Evolutionary conservation across 129 eudicot genomes (phyloP), one percentile per base, ranked within the genome.

Genomic region (Flaveria bidentis): DNA sequence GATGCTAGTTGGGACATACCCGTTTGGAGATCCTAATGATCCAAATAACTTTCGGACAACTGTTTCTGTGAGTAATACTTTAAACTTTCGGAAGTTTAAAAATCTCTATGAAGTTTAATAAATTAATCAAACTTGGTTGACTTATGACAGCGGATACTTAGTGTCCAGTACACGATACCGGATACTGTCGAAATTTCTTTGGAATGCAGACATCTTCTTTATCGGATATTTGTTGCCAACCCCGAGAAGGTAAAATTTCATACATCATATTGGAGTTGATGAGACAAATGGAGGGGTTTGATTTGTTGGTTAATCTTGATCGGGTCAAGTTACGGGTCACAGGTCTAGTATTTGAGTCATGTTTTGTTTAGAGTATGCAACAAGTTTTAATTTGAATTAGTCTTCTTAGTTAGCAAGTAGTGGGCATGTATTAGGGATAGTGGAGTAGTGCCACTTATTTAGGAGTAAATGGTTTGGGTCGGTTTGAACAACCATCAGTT

Each of bases 1-100:
- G 44, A 90, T 90, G 96, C 64, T 90, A 71, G 88, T 90, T 13
- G 96, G 92, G 63, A 82, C 84, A 71, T 90, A 90, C 69, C 96
- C 96, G 0, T 90, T 87, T 75, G 87, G 86, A 76, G 92, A 87
- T 87, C 96, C 92, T 2, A 42, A 71, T 36, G 90, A 87, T 64
- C 88, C 92, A 41, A 90, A 73, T 44, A 86, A 90, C 81, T 83
- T 90, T 51, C 82, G 87, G 47, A 87, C 87, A 68, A 85, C 87
- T 45, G 60, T 87, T 17, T 36, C 53, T 49, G 96, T 89, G 78
- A 81, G 91, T 82, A 72, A 51, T 10, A 47, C 28, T 58, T 44
- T 74, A 4, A 67, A 20, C 42, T 26, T 64, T 41, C 28, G 18
- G 11, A 72, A 47, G 6, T 44, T 33, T 6, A 53, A 18, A 45